Evolutionary conservation across 2,329 filamentous ascomycete genomes (phyloP).

Genomic region (Penicillium olsonii): DNA sequence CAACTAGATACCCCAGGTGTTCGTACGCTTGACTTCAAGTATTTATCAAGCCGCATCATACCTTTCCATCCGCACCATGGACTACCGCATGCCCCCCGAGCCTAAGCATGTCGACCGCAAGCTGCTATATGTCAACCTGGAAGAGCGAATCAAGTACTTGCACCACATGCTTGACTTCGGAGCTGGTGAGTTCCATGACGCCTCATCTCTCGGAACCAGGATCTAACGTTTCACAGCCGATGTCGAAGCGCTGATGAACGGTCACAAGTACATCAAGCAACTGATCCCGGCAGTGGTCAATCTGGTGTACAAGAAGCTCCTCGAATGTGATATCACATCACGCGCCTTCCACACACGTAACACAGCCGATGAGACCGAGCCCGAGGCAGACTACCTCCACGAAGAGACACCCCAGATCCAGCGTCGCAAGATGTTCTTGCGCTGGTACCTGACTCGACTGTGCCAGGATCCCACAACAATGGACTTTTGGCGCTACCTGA

Average conservation of each 20-base stretch:
- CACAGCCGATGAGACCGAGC: constrained; percentile 63
- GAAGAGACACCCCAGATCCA: constrained; percentile 74
- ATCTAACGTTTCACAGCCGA: constrained; percentile 55
- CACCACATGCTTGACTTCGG: constrained; percentile 77
- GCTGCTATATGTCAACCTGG: constrained; percentile 70
- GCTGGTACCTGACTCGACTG: constrained; percentile 74
- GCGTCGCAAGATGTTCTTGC: constrained; percentile 73
- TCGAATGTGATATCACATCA: constrained; percentile 80
- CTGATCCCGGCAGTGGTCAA: constrained; percentile 81
- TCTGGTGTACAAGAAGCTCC: constrained; percentile 79
- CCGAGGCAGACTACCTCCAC: constrained; percentile 62
- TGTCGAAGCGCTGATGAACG: constrained; percentile 68
- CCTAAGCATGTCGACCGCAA: constrained; percentile 66
- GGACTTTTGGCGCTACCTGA: constrained; percentile 81
- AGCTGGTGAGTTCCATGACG: constrained; percentile 55
- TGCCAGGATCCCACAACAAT: constrained; percentile 73
- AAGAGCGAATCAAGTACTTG: constrained; percentile 69
- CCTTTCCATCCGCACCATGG: constrained; percentile 12
- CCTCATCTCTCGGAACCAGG: neutral
- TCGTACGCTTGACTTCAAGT: neutral
- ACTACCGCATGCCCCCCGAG: constrained; percentile 14
- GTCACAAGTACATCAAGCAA: constrained; percentile 76
- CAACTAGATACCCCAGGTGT: neutral
- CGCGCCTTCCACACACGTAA: constrained; percentile 67
- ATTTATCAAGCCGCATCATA: neutral